These are phyloP conservation scores for Fusarium foetens DNA, from an alignment of 2,329 filamentous ascomycete species.

Conservation along the genomic window DNA sequence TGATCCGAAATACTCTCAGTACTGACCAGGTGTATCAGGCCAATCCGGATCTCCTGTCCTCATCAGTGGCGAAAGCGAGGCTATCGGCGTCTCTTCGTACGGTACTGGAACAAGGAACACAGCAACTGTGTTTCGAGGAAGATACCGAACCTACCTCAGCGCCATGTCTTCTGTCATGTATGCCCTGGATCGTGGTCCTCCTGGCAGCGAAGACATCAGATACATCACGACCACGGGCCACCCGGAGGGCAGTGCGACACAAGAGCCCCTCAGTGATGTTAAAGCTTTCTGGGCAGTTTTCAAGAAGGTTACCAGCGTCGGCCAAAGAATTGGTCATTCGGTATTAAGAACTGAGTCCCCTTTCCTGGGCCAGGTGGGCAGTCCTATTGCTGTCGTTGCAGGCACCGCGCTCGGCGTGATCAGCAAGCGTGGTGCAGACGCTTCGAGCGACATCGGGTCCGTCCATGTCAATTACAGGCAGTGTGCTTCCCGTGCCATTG, in stretches of 20 bases:
- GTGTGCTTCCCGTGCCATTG: fast-evolving
- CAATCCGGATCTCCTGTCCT: neutral
- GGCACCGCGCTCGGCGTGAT: neutral
- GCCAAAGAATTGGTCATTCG: neutral
- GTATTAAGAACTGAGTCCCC: neutral
- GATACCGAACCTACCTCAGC: neutral
- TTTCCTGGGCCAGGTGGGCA: neutral
- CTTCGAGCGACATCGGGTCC: fast-evolving
- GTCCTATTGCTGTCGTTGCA: neutral
- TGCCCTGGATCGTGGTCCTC: fast-evolving
- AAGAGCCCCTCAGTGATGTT: neutral
- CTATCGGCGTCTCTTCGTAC: neutral
- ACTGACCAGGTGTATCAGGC: neutral
- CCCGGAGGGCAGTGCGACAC: neutral
- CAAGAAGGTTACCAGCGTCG: neutral
- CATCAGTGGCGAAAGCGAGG: neutral
- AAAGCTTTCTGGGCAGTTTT: neutral
- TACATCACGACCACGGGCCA: neutral
- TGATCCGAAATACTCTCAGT: fast-evolving
- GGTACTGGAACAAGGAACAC: neutral
- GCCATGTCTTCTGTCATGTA: neutral
- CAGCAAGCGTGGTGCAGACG: neutral
- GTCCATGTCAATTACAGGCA: neutral
- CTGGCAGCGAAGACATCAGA: neutral
- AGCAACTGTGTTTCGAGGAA: neutral